Percentiles rank a stretch among this genome's conserved stretches.
Conservation (phyloP, 306 rosid species). For the Sphenostylis stenocarpa region DNA sequence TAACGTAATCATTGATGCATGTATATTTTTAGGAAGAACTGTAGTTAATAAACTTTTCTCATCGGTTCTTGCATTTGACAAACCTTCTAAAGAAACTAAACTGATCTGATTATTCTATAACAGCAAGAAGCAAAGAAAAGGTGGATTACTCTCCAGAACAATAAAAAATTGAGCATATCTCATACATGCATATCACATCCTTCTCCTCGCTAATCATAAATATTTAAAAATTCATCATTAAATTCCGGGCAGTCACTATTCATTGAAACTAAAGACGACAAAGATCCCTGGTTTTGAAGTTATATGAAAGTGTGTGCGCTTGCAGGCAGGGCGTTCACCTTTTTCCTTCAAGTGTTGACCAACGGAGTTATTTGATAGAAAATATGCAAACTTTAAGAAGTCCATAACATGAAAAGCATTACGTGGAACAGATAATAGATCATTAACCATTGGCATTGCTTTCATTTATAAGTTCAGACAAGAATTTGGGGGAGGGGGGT, state of each 20-base stretch:
- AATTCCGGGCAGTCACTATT: neutral
- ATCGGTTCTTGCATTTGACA: neutral
- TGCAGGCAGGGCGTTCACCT: no score
- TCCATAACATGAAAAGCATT: no score
- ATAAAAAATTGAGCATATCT: neutral
- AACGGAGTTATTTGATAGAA: no score
- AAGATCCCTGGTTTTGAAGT: no score
- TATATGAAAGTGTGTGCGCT: no score
- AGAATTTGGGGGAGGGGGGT: no score
- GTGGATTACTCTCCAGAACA: neutral
- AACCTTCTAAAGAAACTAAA: neutral
- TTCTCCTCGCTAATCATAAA: slow-evolving; percentile 16
- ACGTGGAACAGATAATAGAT: no score
- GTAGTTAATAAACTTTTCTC: neutral
- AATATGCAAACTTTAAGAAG: no score
- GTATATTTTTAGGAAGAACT: neutral
- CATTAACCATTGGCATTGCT: no score
- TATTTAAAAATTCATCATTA: neutral
- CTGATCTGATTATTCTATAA: neutral
- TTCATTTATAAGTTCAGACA: no score
- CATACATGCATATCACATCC: neutral
- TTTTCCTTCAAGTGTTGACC: no score
- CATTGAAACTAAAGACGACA: neutral
- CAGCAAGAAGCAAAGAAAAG: neutral
- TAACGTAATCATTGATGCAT: neutral